Percentiles rank a stretch among this genome's conserved stretches.
phyloP scores from a whole-genome alignment of 768 basidiomycete species.

The Rhizopogon rudus region DNA sequence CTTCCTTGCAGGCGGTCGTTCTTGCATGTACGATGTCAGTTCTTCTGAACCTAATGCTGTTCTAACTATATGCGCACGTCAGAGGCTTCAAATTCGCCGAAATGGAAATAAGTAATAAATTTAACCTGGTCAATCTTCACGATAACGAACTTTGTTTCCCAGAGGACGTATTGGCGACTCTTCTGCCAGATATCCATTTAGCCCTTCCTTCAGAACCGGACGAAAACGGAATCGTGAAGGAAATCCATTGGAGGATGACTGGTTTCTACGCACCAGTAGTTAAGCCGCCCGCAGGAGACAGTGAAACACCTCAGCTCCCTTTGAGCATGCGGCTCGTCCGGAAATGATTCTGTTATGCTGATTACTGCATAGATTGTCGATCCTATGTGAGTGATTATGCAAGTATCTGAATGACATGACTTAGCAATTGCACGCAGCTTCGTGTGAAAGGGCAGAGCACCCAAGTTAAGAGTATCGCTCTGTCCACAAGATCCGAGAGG shows the following conservation, averaged over 20 bases:
- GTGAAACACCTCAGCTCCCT: constrained; percentile 15
- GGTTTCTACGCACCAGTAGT: constrained; percentile 22
- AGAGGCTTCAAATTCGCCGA: constrained; percentile 41
- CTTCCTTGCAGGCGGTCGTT: constrained; percentile 42
- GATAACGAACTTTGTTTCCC: not conserved
- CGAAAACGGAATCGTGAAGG: constrained; percentile 7
- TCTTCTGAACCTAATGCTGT: not conserved
- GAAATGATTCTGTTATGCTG: not conserved
- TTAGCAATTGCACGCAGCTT: constrained; percentile 9
- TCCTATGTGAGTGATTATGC: constrained; percentile 26
- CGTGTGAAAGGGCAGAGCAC: constrained; percentile 18
- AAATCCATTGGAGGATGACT: constrained; percentile 21
- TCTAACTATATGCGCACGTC: constrained; percentile 34
- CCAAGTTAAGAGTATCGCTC: not conserved
- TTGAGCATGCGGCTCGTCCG: constrained; percentile 1
- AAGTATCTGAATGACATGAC: not conserved
- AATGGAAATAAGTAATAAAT: constrained; percentile 42
- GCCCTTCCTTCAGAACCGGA: constrained; percentile 15
- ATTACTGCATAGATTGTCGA: not conserved
- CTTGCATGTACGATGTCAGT: constrained; percentile 33
- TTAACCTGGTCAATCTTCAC: not conserved
- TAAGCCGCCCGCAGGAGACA: constrained; percentile 19
- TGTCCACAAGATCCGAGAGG: too few species aligned
- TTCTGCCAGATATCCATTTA: constrained; percentile 20
- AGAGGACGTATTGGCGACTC: constrained; percentile 24